A percentile compares a stretch with the other conserved stretches of the same genome.
phyloP scores from a whole-genome alignment of 805 yeast species.

The Pichia sporocuriosa region DNA sequence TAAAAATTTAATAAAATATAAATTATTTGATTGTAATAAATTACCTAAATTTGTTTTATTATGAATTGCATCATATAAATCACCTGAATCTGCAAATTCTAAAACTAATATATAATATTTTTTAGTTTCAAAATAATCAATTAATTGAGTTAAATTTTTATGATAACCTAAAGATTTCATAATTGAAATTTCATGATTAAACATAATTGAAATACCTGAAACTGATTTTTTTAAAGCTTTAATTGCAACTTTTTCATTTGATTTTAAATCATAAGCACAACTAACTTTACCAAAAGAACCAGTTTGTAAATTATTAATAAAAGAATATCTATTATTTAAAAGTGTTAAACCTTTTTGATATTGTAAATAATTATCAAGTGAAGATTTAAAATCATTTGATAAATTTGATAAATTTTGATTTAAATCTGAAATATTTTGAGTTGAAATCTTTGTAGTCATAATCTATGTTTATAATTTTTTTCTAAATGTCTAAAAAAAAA shows the following conservation, averaged over 20 bases:
- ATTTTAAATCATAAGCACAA: constrained; percentile 37
- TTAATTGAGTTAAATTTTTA: constrained; percentile 49
- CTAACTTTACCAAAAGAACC: constrained; percentile 62
- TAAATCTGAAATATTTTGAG: no score
- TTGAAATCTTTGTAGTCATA: no score
- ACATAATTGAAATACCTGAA: constrained; percentile 38
- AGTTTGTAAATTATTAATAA: constrained; percentile 40
- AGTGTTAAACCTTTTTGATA: constrained; percentile 34
- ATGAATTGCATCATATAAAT: constrained; percentile 52
- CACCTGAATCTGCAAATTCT: constrained; percentile 64
- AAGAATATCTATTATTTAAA: constrained; percentile 36
- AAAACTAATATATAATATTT: constrained; percentile 49
- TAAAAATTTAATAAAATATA: constrained; percentile 27
- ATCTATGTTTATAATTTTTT: no score
- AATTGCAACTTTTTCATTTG: constrained; percentile 39
- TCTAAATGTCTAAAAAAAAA: no score
- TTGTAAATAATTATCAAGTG: constrained; percentile 34
- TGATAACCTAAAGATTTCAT: constrained; percentile 39
- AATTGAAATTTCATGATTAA: constrained; percentile 46
- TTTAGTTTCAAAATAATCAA: constrained; percentile 51
- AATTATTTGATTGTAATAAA: constrained; percentile 22
- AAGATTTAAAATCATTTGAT: constrained; percentile 21
- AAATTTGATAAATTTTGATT: no score
- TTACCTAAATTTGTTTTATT: constrained; percentile 24
- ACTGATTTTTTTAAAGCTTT: constrained; percentile 44